phyloP scores from a whole-genome alignment of 2,329 filamentous ascomycete genomes.

The Fusarium caatingaense region DNA sequence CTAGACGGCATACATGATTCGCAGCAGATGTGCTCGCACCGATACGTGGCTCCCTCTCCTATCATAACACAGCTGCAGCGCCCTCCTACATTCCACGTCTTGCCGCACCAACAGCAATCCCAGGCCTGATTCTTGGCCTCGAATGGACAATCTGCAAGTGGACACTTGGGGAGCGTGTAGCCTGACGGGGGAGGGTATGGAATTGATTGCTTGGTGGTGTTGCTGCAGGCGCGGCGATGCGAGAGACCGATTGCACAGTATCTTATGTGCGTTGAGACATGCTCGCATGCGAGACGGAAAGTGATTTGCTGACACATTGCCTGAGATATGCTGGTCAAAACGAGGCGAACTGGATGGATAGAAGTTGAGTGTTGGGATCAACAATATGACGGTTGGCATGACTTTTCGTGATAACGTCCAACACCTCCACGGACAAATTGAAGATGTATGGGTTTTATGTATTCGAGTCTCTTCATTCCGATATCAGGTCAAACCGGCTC shows the following conservation, averaged over 20 bases:
- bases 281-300: constrained; percentile 64
- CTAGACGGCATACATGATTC: constrained; percentile 59
- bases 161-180: constrained; percentile 57
- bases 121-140: constrained; percentile 61
- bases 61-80: constrained; percentile 66
- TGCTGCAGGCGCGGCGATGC: constrained; percentile 56
- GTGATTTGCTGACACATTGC: constrained; percentile 63
- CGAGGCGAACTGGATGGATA: not conserved
- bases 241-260: constrained; percentile 59
- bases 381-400: not conserved
- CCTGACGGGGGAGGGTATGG: constrained; percentile 61
- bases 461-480: constrained; percentile 1
- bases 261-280: constrained; percentile 58
- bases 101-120: constrained; percentile 69
- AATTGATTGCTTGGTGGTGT: constrained; percentile 56
- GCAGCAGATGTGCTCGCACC: constrained; percentile 67
- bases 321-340: not conserved
- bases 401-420: not conserved
- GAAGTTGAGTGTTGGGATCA: not conserved
- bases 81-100: constrained; percentile 62
- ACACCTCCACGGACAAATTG: not conserved
- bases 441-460: constrained; percentile 26
- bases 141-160: constrained; percentile 61
- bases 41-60: constrained; percentile 60
- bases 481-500: constrained; percentile 5